Conservation (phyloP, 768 basidiomycete genomes). For the Suillus fuscotomentosus region DNA sequence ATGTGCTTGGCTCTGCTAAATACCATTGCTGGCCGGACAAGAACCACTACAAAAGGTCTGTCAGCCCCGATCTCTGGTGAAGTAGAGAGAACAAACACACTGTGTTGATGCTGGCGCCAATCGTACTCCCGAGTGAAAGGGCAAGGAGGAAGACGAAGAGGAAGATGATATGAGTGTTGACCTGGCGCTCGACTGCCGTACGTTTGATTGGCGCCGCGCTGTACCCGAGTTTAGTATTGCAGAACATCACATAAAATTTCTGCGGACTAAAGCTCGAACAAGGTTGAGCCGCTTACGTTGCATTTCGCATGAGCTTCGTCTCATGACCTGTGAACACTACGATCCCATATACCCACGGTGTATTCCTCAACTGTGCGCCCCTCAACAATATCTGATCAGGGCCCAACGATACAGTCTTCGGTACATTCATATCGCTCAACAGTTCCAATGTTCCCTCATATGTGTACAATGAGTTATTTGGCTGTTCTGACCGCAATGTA, state of each 20-base stretch:
- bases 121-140: constrained; percentile 86
- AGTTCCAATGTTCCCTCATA: constrained; percentile 84
- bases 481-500: constrained; percentile 89
- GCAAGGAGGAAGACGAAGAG: constrained; percentile 86
- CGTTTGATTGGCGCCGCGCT: constrained; percentile 96
- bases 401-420: constrained; percentile 85
- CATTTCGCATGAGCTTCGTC: constrained; percentile 97
- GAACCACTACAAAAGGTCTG: constrained; percentile 61
- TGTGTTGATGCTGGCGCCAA: constrained; percentile 87
- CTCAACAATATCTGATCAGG: constrained; percentile 94
- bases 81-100: constrained; percentile 39
- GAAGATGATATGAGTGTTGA: constrained; percentile 95
- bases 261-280: background rate
- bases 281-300: constrained; percentile 64
- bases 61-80: background rate
- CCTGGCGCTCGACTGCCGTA: constrained; percentile 93
- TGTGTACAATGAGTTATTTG: constrained; percentile 96
- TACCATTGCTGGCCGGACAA: constrained; percentile 91
- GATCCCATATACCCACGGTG: constrained; percentile 93
- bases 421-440: constrained; percentile 49
- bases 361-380: constrained; percentile 95
- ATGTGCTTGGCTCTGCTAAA: constrained; percentile 59
- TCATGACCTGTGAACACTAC: constrained; percentile 96
- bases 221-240: background rate
- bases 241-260: background rate